Evolutionary conservation across 108 stramenopile genomes (phyloP).

Genomic region (Fragilariopsis cylindrus): DNA sequence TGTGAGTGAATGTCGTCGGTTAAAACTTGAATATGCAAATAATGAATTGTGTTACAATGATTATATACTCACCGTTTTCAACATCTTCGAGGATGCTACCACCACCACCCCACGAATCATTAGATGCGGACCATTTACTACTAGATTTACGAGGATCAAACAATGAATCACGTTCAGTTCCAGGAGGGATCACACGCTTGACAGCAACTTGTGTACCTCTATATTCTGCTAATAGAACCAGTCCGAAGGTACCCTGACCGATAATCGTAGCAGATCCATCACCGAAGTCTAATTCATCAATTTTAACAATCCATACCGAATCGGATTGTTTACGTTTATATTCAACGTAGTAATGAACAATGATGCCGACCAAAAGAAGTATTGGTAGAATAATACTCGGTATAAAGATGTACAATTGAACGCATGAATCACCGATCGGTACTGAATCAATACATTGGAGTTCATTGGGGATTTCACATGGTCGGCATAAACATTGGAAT

Average conservation of each 20-base stretch:
- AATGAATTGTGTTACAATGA: no score
- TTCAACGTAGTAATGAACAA: slow-evolving; percentile 28
- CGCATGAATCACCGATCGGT: background rate
- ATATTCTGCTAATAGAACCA: slow-evolving; percentile 48
- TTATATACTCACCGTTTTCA: no score
- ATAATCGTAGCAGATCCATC: slow-evolving; percentile 37
- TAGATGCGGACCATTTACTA: no score
- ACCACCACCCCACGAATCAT: no score
- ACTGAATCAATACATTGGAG: background rate
- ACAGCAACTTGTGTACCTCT: slow-evolving; percentile 53
- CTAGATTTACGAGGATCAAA: no score
- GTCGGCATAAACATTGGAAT: slow-evolving; percentile 30
- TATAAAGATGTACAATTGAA: slow-evolving; percentile 6
- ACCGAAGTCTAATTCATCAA: slow-evolving; percentile 48
- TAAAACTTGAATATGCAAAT: no score
- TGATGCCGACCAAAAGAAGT: slow-evolving; percentile 21
- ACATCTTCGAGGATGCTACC: no score
- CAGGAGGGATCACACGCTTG: slow-evolving; percentile 48
- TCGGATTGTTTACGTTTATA: slow-evolving; percentile 36
- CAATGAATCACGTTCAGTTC: background rate
- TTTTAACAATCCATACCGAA: slow-evolving; percentile 49
- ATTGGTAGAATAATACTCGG: slow-evolving; percentile 20
- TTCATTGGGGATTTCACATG: slow-evolving; percentile 22
- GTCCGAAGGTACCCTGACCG: slow-evolving; percentile 53
- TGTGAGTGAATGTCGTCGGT: no score